These are phyloP conservation scores for Paraleonurus japonicus DNA, from an alignment of 257 asterid genomes.

Conservation along the genomic window DNA sequence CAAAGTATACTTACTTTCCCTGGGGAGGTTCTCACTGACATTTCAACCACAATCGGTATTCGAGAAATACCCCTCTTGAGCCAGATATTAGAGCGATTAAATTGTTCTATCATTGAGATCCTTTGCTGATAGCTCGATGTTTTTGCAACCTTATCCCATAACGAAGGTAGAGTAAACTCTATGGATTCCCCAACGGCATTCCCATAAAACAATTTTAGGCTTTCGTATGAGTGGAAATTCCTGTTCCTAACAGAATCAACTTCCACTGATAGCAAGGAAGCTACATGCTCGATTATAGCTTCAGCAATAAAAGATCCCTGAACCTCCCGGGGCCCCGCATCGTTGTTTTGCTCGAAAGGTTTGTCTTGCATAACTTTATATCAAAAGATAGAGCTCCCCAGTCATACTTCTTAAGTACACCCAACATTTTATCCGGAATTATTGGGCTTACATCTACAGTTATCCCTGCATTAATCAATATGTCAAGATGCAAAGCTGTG, in stretches of 20 bases:
- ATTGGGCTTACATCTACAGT: slow-evolving; percentile 16
- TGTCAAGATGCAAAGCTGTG: slow-evolving; percentile 23
- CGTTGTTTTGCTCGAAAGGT: slow-evolving; percentile 20
- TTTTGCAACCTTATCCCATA: slow-evolving; percentile 25
- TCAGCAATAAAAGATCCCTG: slow-evolving; percentile 23
- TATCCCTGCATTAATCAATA: slow-evolving; percentile 23
- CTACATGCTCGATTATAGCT: slow-evolving; percentile 25
- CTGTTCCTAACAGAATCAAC: slow-evolving; percentile 17
- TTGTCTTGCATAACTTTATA: slow-evolving; percentile 21
- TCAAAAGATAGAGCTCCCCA: slow-evolving; percentile 29
- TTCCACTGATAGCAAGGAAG: slow-evolving; percentile 19
- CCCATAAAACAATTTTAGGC: slow-evolving; percentile 12
- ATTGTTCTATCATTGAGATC: not conserved
- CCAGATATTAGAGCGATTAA: slow-evolving; percentile 12
- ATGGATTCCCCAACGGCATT: slow-evolving; percentile 12
- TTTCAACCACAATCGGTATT: slow-evolving; percentile 21
- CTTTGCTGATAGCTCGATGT: slow-evolving; percentile 16
- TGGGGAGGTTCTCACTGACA: slow-evolving; percentile 1
- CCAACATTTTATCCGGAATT: not conserved
- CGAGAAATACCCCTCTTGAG: slow-evolving; percentile 22
- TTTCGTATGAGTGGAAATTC: slow-evolving; percentile 20
- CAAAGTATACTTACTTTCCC: slow-evolving; percentile 25
- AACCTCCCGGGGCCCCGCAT: slow-evolving; percentile 25
- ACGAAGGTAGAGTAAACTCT: slow-evolving; percentile 19
- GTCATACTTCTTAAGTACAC: slow-evolving; percentile 16